Percentiles rank a stretch among this genome's conserved stretches.
These are phyloP conservation scores for Seiridium cupressi DNA, from an alignment of 2,329 filamentous ascomycete genomes.

Conservation along the genomic window DNA sequence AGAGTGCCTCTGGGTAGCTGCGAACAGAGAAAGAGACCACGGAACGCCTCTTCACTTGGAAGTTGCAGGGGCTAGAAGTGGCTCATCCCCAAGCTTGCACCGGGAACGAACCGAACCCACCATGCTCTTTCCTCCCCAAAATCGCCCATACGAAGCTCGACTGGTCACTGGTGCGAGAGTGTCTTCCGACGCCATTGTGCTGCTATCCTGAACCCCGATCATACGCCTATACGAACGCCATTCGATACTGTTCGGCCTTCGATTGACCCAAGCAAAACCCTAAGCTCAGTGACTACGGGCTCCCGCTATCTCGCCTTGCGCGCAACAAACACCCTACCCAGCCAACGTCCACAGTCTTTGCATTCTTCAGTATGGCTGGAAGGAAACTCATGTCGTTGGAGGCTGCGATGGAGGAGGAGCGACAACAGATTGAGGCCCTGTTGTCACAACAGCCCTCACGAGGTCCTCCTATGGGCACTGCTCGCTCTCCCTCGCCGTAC, in stretches of 20 bases:
- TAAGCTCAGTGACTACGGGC: no score
- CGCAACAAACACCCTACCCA: not conserved
- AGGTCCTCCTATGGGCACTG: slow-evolving; percentile 20
- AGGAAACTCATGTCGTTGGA: slow-evolving; percentile 29
- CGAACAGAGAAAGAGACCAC: not conserved
- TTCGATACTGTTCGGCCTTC: no score
- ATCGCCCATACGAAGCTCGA: slow-evolving; percentile 2
- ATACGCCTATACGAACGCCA: not conserved
- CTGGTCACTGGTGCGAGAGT: slow-evolving; percentile 2
- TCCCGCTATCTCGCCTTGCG: no score
- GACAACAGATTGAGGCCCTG: slow-evolving; percentile 29
- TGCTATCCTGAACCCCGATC: not conserved
- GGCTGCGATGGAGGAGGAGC: slow-evolving; percentile 31
- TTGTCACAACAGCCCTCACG: slow-evolving; percentile 21
- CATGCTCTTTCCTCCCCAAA: not conserved
- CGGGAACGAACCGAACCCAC: not conserved
- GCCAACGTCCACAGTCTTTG: not conserved
- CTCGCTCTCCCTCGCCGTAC: slow-evolving; percentile 53
- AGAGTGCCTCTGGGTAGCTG: not conserved
- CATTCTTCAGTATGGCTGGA: slow-evolving; percentile 23
- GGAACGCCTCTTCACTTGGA: no score
- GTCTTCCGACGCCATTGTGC: not conserved
- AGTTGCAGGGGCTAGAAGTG: not conserved
- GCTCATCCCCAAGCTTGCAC: not conserved
- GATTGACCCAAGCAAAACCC: not conserved